These are phyloP conservation scores for Talaromyces sp. DNA, from an alignment of 2,329 filamentous ascomycete genomes.

Conservation along the genomic window DNA sequence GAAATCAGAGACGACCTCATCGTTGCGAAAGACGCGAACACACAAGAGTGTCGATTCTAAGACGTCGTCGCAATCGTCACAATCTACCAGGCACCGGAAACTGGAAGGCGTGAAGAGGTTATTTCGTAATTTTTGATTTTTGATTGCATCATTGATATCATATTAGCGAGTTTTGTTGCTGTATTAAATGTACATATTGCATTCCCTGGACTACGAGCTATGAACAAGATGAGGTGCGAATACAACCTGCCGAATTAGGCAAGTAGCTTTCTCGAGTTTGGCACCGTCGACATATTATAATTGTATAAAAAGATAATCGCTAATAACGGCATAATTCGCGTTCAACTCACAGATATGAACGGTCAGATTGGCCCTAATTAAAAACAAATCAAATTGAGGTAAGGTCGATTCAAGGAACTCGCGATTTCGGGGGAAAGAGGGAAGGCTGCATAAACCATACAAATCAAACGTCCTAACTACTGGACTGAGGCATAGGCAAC, in stretches of 20 bases:
- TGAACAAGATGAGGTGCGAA: background rate
- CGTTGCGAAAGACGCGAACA: background rate
- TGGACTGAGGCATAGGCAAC: too few relatives aligned
- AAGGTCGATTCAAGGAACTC: too few relatives aligned
- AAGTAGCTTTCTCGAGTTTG: background rate
- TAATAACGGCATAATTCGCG: too few relatives aligned
- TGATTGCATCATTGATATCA: background rate
- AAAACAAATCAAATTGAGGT: too few relatives aligned
- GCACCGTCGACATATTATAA: too few relatives aligned
- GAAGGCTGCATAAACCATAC: too few relatives aligned
- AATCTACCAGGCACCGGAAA: background rate
- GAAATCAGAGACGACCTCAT: background rate
- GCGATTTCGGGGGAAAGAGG: too few relatives aligned
- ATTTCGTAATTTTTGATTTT: background rate
- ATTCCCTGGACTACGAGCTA: background rate
- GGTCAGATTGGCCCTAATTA: too few relatives aligned
- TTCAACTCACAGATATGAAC: too few relatives aligned
- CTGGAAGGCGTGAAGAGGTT: background rate
- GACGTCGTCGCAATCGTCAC: background rate
- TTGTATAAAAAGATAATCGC: too few relatives aligned
- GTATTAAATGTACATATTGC: background rate
- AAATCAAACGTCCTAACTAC: too few relatives aligned
- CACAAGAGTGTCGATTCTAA: background rate
- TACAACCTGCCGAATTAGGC: background rate
- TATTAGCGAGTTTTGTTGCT: background rate